Conservation (phyloP, 1,284 basidiomycete species). For the Trichosporon coremiiforme region DNA sequence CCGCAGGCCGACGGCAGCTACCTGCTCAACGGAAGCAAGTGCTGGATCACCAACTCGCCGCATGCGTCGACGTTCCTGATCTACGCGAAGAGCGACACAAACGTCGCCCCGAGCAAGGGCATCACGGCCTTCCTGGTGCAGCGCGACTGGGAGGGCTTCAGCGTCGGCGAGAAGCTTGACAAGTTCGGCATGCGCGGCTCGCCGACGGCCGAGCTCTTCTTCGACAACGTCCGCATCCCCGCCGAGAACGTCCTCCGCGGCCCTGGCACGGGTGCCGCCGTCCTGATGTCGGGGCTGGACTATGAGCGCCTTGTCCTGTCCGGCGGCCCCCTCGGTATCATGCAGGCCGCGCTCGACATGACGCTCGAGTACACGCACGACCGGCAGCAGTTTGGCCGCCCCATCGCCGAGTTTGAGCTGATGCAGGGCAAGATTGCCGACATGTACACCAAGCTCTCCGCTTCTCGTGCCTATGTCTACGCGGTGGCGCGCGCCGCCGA, state of each 20-base stretch:
- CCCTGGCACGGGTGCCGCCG: conserved; percentile 75
- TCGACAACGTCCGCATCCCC: conserved; percentile 86
- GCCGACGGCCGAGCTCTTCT: conserved; percentile 91
- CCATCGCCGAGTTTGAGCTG: conserved; percentile 88
- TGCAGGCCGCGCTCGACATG: conserved; percentile 92
- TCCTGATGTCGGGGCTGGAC: conserved; percentile 93
- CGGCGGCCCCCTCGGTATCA: conserved; percentile 81
- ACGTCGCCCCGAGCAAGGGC: conserved; percentile 69
- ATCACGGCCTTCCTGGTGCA: conserved; percentile 93
- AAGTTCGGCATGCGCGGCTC: conserved; percentile 96
- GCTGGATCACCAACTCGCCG: conserved; percentile 97
- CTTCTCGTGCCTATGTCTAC: conserved; percentile 88
- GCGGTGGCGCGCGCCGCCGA: conserved; percentile 88
- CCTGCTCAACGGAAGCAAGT: conserved; percentile 84
- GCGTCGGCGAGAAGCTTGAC: conserved; percentile 85
- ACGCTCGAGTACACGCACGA: conserved; percentile 87
- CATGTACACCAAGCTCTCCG: conserved; percentile 93
- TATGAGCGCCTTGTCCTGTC: conserved; percentile 87
- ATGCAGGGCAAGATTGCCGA: conserved; percentile 85
- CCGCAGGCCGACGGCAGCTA: conserved; percentile 71
- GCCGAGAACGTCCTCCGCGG: conserved; percentile 82
- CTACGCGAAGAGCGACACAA: conserved; percentile 84
- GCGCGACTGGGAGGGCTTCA: conserved; percentile 77
- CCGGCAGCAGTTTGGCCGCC: conserved; percentile 83
- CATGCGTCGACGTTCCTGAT: conserved; percentile 85